phyloP scores from a whole-genome alignment of 768 basidiomycete genomes.

The Suillus americanus region DNA sequence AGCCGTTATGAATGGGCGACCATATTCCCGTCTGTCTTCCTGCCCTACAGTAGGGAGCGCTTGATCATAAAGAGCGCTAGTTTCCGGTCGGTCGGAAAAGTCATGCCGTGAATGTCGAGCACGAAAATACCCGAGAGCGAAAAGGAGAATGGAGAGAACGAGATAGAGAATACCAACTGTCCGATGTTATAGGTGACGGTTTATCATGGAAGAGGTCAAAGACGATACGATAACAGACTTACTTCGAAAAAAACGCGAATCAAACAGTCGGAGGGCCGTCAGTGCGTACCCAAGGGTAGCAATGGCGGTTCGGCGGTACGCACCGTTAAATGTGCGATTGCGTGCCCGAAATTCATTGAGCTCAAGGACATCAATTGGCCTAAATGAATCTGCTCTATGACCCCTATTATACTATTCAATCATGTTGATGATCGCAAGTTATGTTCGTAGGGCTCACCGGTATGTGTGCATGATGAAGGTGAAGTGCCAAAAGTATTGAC shows the following conservation, averaged over 20 bases:
- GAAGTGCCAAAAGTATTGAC: slow-evolving; percentile 7
- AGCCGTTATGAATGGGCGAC: slow-evolving; percentile 76
- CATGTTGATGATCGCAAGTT: neutral
- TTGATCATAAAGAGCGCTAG: slow-evolving; percentile 25
- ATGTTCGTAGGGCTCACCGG: slow-evolving; percentile 18
- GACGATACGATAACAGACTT: slow-evolving; percentile 25
- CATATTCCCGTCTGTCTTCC: slow-evolving; percentile 61
- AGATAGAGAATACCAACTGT: slow-evolving; percentile 64
- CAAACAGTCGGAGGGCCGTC: slow-evolving; percentile 78
- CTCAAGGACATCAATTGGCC: slow-evolving; percentile 53
- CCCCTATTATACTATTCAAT: slow-evolving; percentile 32
- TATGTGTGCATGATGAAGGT: slow-evolving; percentile 22
- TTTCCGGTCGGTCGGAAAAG: slow-evolving; percentile 59
- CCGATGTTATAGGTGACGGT: neutral
- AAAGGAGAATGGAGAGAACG: slow-evolving; percentile 59
- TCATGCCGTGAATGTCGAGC: slow-evolving; percentile 69
- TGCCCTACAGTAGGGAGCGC: slow-evolving; percentile 61
- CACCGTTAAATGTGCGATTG: slow-evolving; percentile 81
- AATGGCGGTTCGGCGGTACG: slow-evolving; percentile 75
- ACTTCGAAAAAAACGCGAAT: slow-evolving; percentile 72
- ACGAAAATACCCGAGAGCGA: slow-evolving; percentile 57
- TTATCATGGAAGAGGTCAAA: neutral
- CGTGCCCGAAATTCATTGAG: slow-evolving; percentile 77
- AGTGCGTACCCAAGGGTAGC: slow-evolving; percentile 73
- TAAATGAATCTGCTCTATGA: slow-evolving; percentile 50